Percentiles rank a stretch among this genome's conserved stretches.
phyloP scores from a whole-genome alignment of 208 protist genomes.

The Balamuthia mandrillaris region DNA sequence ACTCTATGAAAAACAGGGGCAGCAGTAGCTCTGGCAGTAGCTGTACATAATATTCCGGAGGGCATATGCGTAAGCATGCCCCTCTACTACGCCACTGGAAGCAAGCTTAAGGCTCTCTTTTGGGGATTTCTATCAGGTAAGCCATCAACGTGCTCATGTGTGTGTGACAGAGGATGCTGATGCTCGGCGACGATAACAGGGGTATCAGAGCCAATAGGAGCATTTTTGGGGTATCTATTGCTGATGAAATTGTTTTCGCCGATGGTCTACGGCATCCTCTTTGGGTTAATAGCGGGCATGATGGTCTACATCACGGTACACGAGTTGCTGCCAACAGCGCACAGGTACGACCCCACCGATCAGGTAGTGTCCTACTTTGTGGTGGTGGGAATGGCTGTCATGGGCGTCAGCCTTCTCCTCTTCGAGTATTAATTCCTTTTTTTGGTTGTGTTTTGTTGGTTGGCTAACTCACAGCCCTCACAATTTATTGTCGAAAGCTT shows the following conservation, averaged over 20 bases:
- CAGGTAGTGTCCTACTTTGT: background rate
- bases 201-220: conserved; percentile 45
- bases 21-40: conserved; percentile 44
- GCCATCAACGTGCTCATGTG: background rate
- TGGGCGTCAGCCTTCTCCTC: background rate
- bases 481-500: too few relatives aligned
- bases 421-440: too few relatives aligned
- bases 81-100: conserved; percentile 46
- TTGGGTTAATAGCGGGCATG: conserved; percentile 59
- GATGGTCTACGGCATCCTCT: conserved; percentile 50
- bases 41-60: conserved; percentile 64
- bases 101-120: background rate
- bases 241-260: too few relatives aligned
- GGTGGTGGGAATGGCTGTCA: conserved; percentile 19
- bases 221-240: conserved; percentile 43
- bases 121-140: too few relatives aligned
- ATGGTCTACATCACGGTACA: conserved; percentile 46
- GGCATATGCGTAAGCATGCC: conserved; percentile 59
- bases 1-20: background rate
- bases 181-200: conserved; percentile 47
- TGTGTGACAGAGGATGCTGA: conserved; percentile 19
- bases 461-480: too few relatives aligned
- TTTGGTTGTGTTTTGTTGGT: too few relatives aligned
- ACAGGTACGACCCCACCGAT: conserved; percentile 21
- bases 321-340: conserved; percentile 31